A percentile compares a stretch with the other conserved stretches of the same genome.
Conservation (phyloP, 371 early-diverging fungal species). For the Phascolomyces articulosus region DNA sequence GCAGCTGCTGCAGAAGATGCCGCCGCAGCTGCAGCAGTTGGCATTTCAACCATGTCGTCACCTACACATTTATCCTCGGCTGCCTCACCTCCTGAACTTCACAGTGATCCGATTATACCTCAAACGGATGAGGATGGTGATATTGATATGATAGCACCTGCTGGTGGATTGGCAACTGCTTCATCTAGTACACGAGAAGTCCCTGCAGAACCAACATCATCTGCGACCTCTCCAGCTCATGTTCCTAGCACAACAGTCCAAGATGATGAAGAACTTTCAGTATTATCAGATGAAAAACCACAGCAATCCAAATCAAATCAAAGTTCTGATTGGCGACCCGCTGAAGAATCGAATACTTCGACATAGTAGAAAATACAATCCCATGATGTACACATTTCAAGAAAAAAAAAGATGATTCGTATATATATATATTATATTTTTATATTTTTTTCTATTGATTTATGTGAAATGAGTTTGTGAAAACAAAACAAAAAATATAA, state of each 20-base stretch:
- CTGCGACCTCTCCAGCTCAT: neutral
- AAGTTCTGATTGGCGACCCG: no score
- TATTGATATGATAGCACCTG: neutral
- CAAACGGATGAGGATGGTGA: neutral
- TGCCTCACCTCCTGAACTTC: conserved; percentile 1
- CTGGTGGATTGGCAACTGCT: neutral
- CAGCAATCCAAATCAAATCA: no score
- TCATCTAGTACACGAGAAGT: neutral
- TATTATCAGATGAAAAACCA: no score
- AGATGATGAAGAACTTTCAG: neutral
- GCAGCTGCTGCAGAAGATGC: conserved; percentile 11
- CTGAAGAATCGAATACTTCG: no score
- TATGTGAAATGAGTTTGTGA: neutral
- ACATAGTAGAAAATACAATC: no score
- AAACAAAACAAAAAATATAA: neutral
- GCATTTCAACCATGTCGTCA: conserved; percentile 4
- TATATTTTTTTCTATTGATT: neutral
- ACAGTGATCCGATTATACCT: conserved; percentile 1
- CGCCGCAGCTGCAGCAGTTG: neutral
- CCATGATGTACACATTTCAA: neutral
- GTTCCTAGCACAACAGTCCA: neutral
- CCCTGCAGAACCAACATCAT: neutral
- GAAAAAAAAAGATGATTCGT: neutral
- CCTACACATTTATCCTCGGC: conserved; percentile 4
- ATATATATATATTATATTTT: neutral